phyloP scores from a whole-genome alignment of 1,139 yeast genomes.

The Wickerhamomyces sp. region DNA sequence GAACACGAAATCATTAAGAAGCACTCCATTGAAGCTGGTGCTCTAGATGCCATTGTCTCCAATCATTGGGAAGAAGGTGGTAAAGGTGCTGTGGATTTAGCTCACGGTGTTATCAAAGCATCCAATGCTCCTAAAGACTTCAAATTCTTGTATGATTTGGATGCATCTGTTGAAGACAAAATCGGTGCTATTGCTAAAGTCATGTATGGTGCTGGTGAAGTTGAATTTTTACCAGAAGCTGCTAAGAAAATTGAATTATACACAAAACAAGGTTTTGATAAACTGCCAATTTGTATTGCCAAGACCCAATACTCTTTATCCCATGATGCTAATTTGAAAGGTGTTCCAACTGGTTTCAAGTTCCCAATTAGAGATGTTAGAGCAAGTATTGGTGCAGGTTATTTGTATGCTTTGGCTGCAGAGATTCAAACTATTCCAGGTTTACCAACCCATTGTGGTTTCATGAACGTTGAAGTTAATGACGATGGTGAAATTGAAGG shows the following conservation, averaged over 20 bases:
- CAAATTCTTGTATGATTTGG: slow-evolving; percentile 70
- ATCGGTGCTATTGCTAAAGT: slow-evolving; percentile 77
- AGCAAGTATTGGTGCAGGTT: slow-evolving; percentile 96
- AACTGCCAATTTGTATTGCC: slow-evolving; percentile 94
- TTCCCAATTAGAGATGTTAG: slow-evolving; percentile 94
- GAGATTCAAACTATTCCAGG: slow-evolving; percentile 98
- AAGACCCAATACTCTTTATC: slow-evolving; percentile 96
- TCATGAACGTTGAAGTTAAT: slow-evolving; percentile 93
- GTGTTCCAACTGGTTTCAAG: slow-evolving; percentile 91
- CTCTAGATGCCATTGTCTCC: slow-evolving; percentile 86
- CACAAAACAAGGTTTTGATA: slow-evolving; percentile 85
- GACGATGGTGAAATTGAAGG: slow-evolving; percentile 95
- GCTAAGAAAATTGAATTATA: slow-evolving; percentile 77
- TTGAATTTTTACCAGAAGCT: slow-evolving; percentile 84
- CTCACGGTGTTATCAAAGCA: slow-evolving; percentile 78
- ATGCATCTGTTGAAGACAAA: slow-evolving; percentile 74
- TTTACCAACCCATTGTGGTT: slow-evolving; percentile 93
- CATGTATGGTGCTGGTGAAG: slow-evolving; percentile 93
- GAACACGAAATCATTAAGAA: slow-evolving; percentile 84
- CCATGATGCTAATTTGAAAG: slow-evolving; percentile 89
- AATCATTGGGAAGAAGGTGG: slow-evolving; percentile 99
- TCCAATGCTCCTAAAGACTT: slow-evolving; percentile 55
- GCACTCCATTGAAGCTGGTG: slow-evolving; percentile 91
- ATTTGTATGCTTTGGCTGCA: slow-evolving; percentile 93
- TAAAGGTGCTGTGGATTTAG: slow-evolving; percentile 83